Evolutionary conservation across 805 yeast species (phyloP).

Genomic region (Helenozyma baotianmanensis): DNA sequence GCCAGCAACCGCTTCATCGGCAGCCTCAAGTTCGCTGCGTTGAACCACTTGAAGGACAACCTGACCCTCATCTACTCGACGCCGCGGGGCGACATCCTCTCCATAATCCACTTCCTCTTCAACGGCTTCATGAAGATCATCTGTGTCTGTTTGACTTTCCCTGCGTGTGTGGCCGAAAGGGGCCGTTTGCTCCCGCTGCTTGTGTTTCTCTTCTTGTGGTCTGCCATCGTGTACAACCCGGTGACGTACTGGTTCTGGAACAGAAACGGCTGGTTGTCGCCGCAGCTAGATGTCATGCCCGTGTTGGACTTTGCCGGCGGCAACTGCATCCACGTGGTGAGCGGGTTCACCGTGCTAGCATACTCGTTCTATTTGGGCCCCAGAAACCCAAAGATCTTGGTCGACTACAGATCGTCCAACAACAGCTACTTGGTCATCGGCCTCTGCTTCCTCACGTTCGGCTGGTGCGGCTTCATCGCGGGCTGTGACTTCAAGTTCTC

Average conservation of each 20-base stretch:
- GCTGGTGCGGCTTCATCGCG: conserved; percentile 41
- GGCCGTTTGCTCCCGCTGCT: conserved; percentile 40
- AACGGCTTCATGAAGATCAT: conserved; percentile 36
- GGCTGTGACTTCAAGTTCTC: conserved; percentile 42
- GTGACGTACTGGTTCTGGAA: conserved; percentile 46
- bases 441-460: conserved; percentile 19
- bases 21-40: conserved; percentile 25
- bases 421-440: conserved; percentile 33
- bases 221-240: conserved; percentile 37
- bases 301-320: conserved; percentile 46
- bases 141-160: conserved; percentile 39
- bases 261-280: conserved; percentile 38
- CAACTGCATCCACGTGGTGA: conserved; percentile 39
- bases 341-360: conserved; percentile 43
- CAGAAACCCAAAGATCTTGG: conserved; percentile 33
- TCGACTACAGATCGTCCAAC: conserved; percentile 34
- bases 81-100: conserved; percentile 34
- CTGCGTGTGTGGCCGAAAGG: conserved; percentile 42
- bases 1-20: conserved; percentile 34
- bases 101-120: conserved; percentile 35
- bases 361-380: conserved; percentile 42
- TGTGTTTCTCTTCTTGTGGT: conserved; percentile 37
- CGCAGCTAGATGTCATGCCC: conserved; percentile 27
- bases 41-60: conserved; percentile 9
- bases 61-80: conserved; percentile 21